Evolutionary conservation across 2,329 filamentous ascomycete species (phyloP).

Genomic region (Epichloe gansuensis): DNA sequence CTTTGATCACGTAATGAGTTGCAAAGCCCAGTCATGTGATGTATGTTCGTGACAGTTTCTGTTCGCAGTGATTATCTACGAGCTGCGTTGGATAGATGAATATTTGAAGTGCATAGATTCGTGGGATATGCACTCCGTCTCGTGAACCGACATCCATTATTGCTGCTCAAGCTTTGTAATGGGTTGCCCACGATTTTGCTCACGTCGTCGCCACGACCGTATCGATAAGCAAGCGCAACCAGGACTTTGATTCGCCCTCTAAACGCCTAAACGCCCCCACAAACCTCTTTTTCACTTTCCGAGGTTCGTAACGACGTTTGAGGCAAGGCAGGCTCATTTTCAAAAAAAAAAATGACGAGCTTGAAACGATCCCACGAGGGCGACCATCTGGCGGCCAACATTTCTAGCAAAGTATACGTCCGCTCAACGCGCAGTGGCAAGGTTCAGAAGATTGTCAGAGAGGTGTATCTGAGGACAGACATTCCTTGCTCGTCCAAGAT

Average conservation of each 20-base stretch:
- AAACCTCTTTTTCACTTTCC: conserved; percentile 8
- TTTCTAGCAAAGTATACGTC: conserved; percentile 93
- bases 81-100: too few species aligned
- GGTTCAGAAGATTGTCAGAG: conserved; percentile 96
- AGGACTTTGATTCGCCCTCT: conserved; percentile 12
- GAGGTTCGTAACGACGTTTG: conserved; percentile 7
- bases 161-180: too few species aligned
- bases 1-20: too few species aligned
- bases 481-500: conserved; percentile 93
- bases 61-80: too few species aligned
- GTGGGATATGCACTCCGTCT: too few species aligned
- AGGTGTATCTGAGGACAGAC: conserved; percentile 90
- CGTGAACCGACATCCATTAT: too few species aligned
- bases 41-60: too few species aligned
- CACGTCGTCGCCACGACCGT: conserved; percentile 6
- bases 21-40: too few species aligned
- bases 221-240: conserved; percentile 21
- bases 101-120: too few species aligned
- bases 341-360: conserved; percentile 41
- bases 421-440: conserved; percentile 91
- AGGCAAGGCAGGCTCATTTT: background rate
- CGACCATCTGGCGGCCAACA: conserved; percentile 51
- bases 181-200: too few species aligned
- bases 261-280: conserved; percentile 4
- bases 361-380: conserved; percentile 44